These are phyloP conservation scores for Penicillium tannophilum DNA, from an alignment of 495 filamentous ascomycete genomes.

Conservation along the genomic window DNA sequence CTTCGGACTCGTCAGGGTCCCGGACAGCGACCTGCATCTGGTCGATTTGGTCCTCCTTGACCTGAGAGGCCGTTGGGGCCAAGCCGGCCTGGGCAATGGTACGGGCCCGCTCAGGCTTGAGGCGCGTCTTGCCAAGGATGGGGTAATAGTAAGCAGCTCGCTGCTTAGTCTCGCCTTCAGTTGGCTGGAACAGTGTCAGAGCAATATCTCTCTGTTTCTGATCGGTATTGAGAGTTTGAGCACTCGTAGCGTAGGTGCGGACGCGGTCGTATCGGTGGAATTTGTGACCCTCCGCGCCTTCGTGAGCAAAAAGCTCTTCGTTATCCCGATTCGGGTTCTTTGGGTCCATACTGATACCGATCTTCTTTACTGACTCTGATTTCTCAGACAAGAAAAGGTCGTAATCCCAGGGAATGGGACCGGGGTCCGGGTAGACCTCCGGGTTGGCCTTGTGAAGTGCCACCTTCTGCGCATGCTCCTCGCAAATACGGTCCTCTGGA, in stretches of 20 bases:
- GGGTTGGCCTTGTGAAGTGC: slow-evolving; percentile 67
- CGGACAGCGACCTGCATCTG: slow-evolving; percentile 56
- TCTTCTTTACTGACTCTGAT: slow-evolving; percentile 53
- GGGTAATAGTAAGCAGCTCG: slow-evolving; percentile 91
- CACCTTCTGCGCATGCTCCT: slow-evolving; percentile 52
- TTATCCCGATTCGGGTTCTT: slow-evolving; percentile 69
- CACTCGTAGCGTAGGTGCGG: slow-evolving; percentile 80
- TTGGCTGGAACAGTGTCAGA: slow-evolving; percentile 64
- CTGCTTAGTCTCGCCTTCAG: slow-evolving; percentile 49
- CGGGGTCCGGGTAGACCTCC: slow-evolving; percentile 57
- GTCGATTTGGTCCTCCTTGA: slow-evolving; percentile 53
- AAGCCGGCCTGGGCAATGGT: slow-evolving; percentile 52
- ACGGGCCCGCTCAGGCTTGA: slow-evolving; percentile 57
- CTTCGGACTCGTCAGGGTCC: slow-evolving; percentile 56
- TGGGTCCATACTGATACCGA: slow-evolving; percentile 74
- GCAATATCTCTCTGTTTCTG: slow-evolving; percentile 60
- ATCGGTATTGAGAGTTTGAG: slow-evolving; percentile 61
- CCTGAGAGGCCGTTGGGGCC: slow-evolving; percentile 37
- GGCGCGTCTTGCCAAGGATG: slow-evolving; percentile 67
- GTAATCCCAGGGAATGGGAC: slow-evolving; percentile 69
- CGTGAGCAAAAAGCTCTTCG: slow-evolving; percentile 64
- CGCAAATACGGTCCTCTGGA: slow-evolving; percentile 45
- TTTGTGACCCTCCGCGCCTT: slow-evolving; percentile 42
- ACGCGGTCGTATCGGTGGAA: slow-evolving; percentile 75
- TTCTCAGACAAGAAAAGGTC: slow-evolving; percentile 75